A percentile compares a stretch with the other conserved stretches of the same genome.
Evolutionary conservation across 1,284 basidiomycete species (phyloP).

Genomic region (Naganishia liquefaciens): DNA sequence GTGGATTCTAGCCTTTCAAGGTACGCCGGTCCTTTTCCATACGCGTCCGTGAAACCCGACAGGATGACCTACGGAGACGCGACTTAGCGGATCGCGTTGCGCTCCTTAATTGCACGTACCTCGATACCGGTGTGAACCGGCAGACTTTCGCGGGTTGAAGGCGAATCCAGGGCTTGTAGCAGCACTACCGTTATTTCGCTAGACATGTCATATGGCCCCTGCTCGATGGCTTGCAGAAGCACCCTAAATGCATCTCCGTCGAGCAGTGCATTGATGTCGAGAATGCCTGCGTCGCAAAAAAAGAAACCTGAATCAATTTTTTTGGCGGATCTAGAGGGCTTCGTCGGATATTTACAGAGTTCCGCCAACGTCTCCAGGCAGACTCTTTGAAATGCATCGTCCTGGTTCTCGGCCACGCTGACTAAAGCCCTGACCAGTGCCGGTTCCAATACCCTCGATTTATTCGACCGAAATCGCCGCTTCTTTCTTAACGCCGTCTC

Average conservation of each 20-base stretch:
- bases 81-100: constrained; percentile 3
- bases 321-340: too few relatives aligned
- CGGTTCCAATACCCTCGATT: constrained; percentile 54
- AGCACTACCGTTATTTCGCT: constrained; percentile 83
- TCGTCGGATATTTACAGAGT: constrained; percentile 63
- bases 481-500: too few relatives aligned
- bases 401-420: constrained; percentile 87
- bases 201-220: constrained; percentile 81
- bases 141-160: constrained; percentile 76
- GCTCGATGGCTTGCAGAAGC: constrained; percentile 79
- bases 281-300: constrained; percentile 60
- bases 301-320: background rate
- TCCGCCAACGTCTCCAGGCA: constrained; percentile 89
- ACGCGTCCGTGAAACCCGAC: constrained; percentile 85
- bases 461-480: background rate
- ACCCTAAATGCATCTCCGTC: constrained; percentile 83
- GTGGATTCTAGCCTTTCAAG: constrained; percentile 75
- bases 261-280: constrained; percentile 81
- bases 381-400: constrained; percentile 82
- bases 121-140: constrained; percentile 85
- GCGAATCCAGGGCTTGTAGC: constrained; percentile 81
- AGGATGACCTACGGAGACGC: constrained; percentile 68
- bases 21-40: constrained; percentile 75
- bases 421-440: constrained; percentile 82
- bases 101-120: constrained; percentile 56